Conservation (phyloP, 345 rosid genomes). For the Xanthoceras sorbifolium region DNA sequence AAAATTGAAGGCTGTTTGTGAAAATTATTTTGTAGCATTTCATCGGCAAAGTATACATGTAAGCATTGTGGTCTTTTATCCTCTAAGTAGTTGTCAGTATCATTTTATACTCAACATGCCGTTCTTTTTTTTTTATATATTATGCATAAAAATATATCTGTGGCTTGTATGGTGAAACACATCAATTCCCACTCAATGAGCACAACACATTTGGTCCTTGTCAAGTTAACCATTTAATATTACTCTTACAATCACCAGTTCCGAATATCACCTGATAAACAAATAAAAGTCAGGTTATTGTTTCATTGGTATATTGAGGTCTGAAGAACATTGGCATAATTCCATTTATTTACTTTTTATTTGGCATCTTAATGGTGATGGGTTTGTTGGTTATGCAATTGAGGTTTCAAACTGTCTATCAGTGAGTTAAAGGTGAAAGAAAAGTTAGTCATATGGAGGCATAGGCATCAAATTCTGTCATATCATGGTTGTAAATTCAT, state of each 20-base stretch:
- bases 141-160: not conserved
- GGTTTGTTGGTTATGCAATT: not conserved
- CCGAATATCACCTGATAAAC: not conserved
- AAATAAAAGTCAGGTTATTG: not conserved
- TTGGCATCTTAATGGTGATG: not conserved
- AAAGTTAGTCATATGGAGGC: not conserved
- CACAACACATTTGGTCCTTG: not conserved
- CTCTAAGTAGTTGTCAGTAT: conserved; percentile 4
- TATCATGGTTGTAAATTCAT: not conserved
- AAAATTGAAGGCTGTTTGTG: conserved; percentile 87
- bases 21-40: conserved; percentile 76
- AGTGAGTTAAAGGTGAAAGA: not conserved
- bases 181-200: not conserved
- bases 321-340: not conserved
- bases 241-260: not conserved
- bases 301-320: conserved; percentile 6
- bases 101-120: not conserved
- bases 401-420: not conserved
- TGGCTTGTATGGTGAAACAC: not conserved
- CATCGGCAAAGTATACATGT: conserved; percentile 89
- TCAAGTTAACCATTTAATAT: not conserved
- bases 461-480: conserved; percentile 3
- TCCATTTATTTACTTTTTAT: not conserved
- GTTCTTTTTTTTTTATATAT: not conserved
- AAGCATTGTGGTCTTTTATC: conserved; percentile 39